A percentile compares a stretch with the other conserved stretches of the same genome.
Evolutionary conservation across 192 early-diverging fungal species (phyloP).

Genomic region (Rhizoclosmatium sp.): DNA sequence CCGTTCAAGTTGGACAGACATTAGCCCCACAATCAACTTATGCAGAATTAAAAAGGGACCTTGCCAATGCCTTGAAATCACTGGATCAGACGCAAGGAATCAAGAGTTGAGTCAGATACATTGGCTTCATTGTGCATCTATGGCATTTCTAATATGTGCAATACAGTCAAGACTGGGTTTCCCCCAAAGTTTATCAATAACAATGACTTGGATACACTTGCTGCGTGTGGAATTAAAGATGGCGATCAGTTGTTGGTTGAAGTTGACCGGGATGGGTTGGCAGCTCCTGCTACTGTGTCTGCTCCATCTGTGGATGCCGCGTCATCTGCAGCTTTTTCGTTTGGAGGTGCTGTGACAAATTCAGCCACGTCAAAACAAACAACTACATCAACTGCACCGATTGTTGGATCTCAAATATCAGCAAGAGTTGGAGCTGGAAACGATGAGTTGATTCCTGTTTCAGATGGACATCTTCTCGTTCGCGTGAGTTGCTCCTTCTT

Average conservation of each 20-base stretch:
- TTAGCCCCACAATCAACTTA: constrained; percentile 13
- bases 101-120: not conserved
- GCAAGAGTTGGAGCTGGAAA: not conserved
- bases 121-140: not conserved
- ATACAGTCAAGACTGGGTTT: constrained; percentile 32
- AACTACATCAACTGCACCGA: not conserved
- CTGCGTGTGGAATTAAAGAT: constrained; percentile 31
- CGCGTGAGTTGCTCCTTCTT: not conserved
- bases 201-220: constrained; percentile 7
- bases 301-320: not conserved
- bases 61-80: not conserved
- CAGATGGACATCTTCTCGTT: constrained; percentile 18
- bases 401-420: too few species aligned
- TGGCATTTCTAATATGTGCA: not conserved
- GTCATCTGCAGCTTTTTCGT: not conserved
- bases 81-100: not conserved
- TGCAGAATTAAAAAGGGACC: not conserved
- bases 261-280: not conserved
- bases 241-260: constrained; percentile 33
- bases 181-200: constrained; percentile 28
- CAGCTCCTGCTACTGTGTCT: not conserved
- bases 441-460: constrained; percentile 10
- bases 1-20: not conserved
- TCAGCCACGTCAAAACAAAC: not conserved
- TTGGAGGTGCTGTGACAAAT: not conserved